Percentiles rank a stretch among this genome's conserved stretches.
phyloP scores from a whole-genome alignment of 495 filamentous ascomycete genomes.

The Podospora australis region DNA sequence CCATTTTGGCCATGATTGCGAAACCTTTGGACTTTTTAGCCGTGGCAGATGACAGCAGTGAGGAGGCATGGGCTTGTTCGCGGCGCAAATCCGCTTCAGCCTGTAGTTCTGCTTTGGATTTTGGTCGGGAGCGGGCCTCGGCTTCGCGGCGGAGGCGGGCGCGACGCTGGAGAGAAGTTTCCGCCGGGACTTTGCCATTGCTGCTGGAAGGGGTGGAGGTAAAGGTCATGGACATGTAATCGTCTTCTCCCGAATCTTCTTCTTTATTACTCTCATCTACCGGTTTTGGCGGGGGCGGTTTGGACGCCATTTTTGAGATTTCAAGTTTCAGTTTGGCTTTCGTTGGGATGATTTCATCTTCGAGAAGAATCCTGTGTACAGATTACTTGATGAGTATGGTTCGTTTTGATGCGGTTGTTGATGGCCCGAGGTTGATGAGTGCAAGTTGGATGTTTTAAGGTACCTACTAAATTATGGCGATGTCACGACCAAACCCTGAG shows the following conservation, averaged over 20 bases:
- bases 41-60: slow-evolving; percentile 45
- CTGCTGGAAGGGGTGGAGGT: not conserved
- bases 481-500: no score
- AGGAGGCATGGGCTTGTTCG: slow-evolving; percentile 65
- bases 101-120: slow-evolving; percentile 78
- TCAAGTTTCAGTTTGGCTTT: no score
- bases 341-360: no score
- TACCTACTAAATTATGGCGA: no score
- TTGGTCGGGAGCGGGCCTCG: slow-evolving; percentile 53
- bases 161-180: slow-evolving; percentile 53
- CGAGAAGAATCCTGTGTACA: no score
- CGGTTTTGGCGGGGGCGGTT: not conserved
- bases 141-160: slow-evolving; percentile 50
- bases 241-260: slow-evolving; percentile 46
- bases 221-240: slow-evolving; percentile 65
- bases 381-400: no score
- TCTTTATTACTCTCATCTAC: not conserved
- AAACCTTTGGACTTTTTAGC: slow-evolving; percentile 75
- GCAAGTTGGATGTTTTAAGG: no score
- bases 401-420: no score
- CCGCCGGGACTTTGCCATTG: slow-evolving; percentile 20
- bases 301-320: no score
- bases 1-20: slow-evolving; percentile 95
- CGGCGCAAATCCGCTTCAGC: slow-evolving; percentile 61
- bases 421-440: no score